These are phyloP conservation scores for Zoysia matrella DNA, from an alignment of 202 grass and related monocot species.

Conservation along the genomic window DNA sequence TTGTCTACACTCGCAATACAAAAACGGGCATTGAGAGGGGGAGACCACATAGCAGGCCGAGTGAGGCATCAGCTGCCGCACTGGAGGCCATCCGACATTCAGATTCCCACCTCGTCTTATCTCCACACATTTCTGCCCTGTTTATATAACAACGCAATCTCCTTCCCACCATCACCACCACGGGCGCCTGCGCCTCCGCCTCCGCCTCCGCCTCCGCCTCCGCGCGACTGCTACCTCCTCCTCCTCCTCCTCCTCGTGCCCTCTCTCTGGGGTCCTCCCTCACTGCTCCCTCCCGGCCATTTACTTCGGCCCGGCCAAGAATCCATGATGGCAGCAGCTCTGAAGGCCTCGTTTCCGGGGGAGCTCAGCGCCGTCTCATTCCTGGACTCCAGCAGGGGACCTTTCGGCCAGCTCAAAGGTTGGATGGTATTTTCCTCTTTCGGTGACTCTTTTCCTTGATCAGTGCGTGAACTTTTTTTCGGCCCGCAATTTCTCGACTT, in stretches of 20 bases:
- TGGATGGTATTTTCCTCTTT: constrained; percentile 36
- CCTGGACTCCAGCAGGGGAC: neutral
- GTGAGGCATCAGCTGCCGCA: constrained; percentile 16
- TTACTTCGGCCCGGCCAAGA: neutral
- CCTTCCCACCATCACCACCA: neutral
- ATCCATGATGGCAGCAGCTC: constrained; percentile 56
- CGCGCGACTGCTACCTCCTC: neutral
- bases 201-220: neutral
- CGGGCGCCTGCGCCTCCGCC: too few species aligned
- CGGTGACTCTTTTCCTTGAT: neutral
- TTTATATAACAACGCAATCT: constrained; percentile 47
- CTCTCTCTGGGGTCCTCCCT: neutral
- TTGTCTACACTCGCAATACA: too few species aligned
- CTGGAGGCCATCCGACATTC: constrained; percentile 28
- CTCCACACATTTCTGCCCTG: constrained; percentile 8
- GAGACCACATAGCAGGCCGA: too few species aligned
- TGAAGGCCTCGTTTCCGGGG: constrained; percentile 60
- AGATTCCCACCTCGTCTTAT: constrained; percentile 73
- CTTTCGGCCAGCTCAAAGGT: constrained; percentile 66
- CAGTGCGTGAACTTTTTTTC: neutral
- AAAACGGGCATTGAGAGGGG: too few species aligned
- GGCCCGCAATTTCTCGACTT: neutral
- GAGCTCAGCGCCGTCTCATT: constrained; percentile 33
- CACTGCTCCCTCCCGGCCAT: constrained; percentile 1
- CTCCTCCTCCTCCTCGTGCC: neutral